Evolutionary conservation across 129 eudicot species (phyloP).

Genomic region (Oenanthe sinensis): DNA sequence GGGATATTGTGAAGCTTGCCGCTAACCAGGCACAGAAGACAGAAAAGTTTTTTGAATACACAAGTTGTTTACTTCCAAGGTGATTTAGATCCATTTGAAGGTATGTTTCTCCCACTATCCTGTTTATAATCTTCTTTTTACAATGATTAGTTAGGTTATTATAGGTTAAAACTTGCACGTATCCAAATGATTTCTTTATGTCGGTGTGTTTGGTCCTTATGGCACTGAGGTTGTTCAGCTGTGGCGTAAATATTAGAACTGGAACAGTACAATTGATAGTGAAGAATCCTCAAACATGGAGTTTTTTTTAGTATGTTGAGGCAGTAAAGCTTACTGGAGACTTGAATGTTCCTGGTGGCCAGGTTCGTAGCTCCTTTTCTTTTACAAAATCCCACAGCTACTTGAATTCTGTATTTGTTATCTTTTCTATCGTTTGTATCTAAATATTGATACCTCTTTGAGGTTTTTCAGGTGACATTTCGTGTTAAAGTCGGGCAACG

Average conservation of each 20-base stretch:
- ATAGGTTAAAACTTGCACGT: neutral
- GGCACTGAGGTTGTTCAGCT: constrained; percentile 43
- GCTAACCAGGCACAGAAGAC: constrained; percentile 81
- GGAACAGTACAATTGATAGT: constrained; percentile 54
- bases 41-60: constrained; percentile 60
- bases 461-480: constrained; percentile 57
- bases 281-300: constrained; percentile 44
- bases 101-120: constrained; percentile 26
- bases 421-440: neutral
- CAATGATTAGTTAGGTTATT: neutral
- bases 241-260: constrained; percentile 88
- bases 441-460: neutral
- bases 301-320: constrained; percentile 95
- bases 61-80: constrained; percentile 78
- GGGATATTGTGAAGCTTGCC: constrained; percentile 87
- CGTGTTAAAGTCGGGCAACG: constrained; percentile 90
- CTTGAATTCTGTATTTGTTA: neutral
- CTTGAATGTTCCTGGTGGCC: constrained; percentile 95
- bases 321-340: constrained; percentile 99
- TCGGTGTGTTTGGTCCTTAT: constrained; percentile 97
- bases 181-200: constrained; percentile 37
- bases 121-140: neutral
- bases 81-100: constrained; percentile 86
- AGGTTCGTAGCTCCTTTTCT: constrained; percentile 34
- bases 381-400: neutral